Evolutionary conservation across 1,139 yeast genomes (phyloP).

Genomic region (Saccharomyces hybrid): DNA sequence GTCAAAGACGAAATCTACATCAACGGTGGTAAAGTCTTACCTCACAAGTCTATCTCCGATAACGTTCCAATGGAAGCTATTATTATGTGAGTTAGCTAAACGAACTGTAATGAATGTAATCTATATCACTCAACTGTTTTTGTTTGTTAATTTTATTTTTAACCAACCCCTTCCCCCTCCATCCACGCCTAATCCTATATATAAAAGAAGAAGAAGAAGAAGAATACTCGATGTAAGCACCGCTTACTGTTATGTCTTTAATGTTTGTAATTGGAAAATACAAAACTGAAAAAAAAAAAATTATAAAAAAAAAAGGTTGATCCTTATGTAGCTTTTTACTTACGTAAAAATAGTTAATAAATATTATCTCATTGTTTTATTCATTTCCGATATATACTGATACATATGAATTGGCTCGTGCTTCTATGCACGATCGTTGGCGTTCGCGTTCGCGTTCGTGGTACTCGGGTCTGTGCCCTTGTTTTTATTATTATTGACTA

Average conservation of each 20-base stretch:
- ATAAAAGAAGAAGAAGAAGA: neutral
- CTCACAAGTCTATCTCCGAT: slow-evolving; percentile 93
- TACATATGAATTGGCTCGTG: neutral
- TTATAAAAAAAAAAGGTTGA: neutral
- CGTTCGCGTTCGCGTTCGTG: neutral
- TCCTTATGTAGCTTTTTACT: neutral
- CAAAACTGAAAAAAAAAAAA: neutral
- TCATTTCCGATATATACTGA: neutral
- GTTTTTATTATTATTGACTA: slow-evolving; percentile 9
- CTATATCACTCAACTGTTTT: neutral
- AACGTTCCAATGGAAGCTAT: slow-evolving; percentile 96
- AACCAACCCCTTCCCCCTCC: neutral
- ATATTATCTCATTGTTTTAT: neutral
- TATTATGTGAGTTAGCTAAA: slow-evolving; percentile 60
- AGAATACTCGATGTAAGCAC: neutral
- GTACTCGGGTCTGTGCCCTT: neutral
- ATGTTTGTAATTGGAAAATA: neutral
- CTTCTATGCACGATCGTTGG: neutral
- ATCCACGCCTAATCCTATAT: neutral
- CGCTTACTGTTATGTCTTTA: neutral
- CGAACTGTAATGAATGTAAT: slow-evolving; percentile 1
- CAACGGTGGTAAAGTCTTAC: slow-evolving; percentile 97
- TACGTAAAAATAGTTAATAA: neutral
- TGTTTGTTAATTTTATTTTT: neutral
- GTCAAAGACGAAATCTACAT: slow-evolving; percentile 97